These are phyloP conservation scores for Yarrowia keelungensis DNA, from an alignment of 805 yeast species.

Conservation along the genomic window DNA sequence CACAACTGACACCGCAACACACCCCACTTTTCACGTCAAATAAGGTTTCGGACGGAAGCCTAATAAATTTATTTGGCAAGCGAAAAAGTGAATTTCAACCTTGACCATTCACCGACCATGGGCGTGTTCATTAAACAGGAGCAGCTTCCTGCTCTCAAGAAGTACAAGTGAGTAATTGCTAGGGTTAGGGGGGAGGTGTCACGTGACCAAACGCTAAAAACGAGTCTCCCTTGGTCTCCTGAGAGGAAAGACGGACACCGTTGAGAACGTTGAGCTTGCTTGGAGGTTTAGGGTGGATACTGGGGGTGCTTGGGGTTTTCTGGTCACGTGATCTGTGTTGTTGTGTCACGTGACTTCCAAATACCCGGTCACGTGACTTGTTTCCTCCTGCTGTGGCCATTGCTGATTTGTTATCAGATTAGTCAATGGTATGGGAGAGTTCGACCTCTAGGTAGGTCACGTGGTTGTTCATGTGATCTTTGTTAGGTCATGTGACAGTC, in stretches of 20 bases:
- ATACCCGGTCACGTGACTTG: no score
- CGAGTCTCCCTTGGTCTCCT: no score
- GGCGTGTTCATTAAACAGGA: conserved; percentile 68
- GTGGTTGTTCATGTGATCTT: not conserved
- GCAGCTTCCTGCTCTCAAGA: conserved; percentile 60
- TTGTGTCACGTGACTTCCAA: no score
- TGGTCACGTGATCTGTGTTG: not conserved
- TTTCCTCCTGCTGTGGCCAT: no score
- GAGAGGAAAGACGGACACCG: no score
- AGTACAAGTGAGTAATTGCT: conserved; percentile 55
- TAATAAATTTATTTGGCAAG: conserved; percentile 28
- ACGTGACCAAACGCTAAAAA: not conserved
- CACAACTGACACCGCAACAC: no score
- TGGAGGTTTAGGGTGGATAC: no score
- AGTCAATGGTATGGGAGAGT: no score
- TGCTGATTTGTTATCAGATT: no score
- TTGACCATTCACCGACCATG: conserved; percentile 52
- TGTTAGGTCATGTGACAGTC: no score
- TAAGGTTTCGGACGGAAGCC: conserved; percentile 2
- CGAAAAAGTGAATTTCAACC: conserved; percentile 5
- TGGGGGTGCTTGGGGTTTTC: no score
- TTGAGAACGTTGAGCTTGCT: no score
- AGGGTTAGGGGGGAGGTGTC: not conserved
- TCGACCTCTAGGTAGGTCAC: not conserved
- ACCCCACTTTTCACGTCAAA: conserved; percentile 1